phyloP scores from a whole-genome alignment of 169 alveolate genomes.

The Babesia sp. region DNA sequence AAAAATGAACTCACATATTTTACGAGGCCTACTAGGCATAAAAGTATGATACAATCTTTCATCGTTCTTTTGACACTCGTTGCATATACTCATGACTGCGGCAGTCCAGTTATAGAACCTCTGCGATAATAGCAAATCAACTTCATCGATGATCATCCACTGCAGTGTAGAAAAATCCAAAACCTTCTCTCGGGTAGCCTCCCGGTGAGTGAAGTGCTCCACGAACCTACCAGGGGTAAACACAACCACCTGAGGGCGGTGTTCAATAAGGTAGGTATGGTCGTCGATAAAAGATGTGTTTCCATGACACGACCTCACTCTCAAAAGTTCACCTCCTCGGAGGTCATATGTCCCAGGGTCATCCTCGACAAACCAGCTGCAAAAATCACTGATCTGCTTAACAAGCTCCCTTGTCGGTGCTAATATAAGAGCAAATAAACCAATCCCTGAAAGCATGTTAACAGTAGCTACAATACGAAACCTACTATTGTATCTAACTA shows the following conservation, averaged over 20 bases:
- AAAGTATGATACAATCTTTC: not conserved
- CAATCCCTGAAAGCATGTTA: constrained; percentile 2
- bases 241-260: constrained; percentile 52
- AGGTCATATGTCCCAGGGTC: constrained; percentile 29
- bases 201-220: constrained; percentile 32
- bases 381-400: constrained; percentile 81
- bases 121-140: constrained; percentile 46
- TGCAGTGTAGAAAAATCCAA: constrained; percentile 17
- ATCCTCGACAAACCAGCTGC: constrained; percentile 43
- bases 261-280: constrained; percentile 32
- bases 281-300: constrained; percentile 43
- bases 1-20: constrained; percentile 22
- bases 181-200: not conserved
- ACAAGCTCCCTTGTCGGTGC: constrained; percentile 95
- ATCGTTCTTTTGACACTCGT: constrained; percentile 5
- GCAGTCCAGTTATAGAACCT: constrained; percentile 46
- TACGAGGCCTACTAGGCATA: constrained; percentile 30
- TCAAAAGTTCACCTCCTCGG: constrained; percentile 27
- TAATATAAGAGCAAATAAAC: constrained; percentile 69
- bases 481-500: constrained; percentile 34
- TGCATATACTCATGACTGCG: constrained; percentile 18
- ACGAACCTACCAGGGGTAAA: constrained; percentile 58
- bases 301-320: constrained; percentile 42
- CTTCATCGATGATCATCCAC: constrained; percentile 67
- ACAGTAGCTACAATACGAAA: not conserved